Percentiles rank a stretch among this genome's conserved stretches.
These are phyloP conservation scores for Colletotrichum sp. DNA, from an alignment of 2,329 filamentous ascomycete genomes.

Conservation along the genomic window DNA sequence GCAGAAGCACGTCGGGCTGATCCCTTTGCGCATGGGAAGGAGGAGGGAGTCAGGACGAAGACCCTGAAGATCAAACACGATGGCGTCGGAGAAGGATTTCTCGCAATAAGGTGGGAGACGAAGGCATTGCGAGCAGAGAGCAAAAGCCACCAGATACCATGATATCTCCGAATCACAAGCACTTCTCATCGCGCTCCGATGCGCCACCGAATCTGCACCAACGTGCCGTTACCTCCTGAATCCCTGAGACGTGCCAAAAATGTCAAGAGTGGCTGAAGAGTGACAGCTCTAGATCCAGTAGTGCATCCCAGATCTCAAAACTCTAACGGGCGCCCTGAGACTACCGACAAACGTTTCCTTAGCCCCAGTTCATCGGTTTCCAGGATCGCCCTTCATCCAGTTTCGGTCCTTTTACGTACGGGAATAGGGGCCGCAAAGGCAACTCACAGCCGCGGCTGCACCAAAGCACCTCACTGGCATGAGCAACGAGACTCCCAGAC, in stretches of 20 bases:
- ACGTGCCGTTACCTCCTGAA: neutral
- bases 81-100: neutral
- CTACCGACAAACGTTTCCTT: neutral
- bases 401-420: neutral
- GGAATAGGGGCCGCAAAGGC: neutral
- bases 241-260: neutral
- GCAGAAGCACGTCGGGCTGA: neutral
- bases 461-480: neutral
- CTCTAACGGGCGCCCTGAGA: neutral
- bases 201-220: neutral
- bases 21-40: neutral
- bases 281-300: constrained; percentile 1
- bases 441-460: neutral
- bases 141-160: neutral
- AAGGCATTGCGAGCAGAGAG: neutral
- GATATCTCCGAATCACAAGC: neutral
- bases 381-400: neutral
- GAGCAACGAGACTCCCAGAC: neutral
- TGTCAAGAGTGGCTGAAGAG: neutral
- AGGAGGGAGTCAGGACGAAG: neutral
- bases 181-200: neutral
- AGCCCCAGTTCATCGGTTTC: neutral
- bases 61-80: neutral
- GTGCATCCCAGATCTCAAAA: neutral
- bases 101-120: neutral